A percentile compares a stretch with the other conserved stretches of the same genome.
Evolutionary conservation across 2,329 filamentous ascomycete species (phyloP).

Genomic region (Nigrospora sphaerica): DNA sequence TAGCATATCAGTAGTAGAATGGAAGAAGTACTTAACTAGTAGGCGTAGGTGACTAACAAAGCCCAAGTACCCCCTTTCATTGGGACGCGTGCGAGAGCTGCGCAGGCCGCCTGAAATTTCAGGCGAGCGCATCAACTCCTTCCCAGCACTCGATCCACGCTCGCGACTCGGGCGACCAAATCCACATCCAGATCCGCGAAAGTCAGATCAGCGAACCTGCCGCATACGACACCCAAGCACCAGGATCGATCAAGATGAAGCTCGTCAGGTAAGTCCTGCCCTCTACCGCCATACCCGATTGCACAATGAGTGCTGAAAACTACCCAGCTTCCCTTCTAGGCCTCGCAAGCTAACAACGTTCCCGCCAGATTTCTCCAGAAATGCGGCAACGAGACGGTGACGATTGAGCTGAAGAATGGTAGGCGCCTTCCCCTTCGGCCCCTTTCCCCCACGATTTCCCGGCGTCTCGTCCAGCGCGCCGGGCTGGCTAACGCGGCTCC

Average conservation of each 20-base stretch:
- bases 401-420: conserved; percentile 98
- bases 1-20: too few relatives aligned
- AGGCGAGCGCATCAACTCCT: too few relatives aligned
- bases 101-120: too few relatives aligned
- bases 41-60: too few relatives aligned
- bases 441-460: neutral
- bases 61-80: too few relatives aligned
- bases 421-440: conserved; percentile 16
- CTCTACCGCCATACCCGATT: conserved; percentile 12
- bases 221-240: neutral
- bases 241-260: conserved; percentile 64
- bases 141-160: too few relatives aligned
- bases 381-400: conserved; percentile 97
- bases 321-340: conserved; percentile 27
- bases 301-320: conserved; percentile 38
- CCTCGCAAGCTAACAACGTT: conserved; percentile 21
- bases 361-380: conserved; percentile 90
- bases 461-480: neutral
- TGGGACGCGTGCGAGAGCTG: too few relatives aligned
- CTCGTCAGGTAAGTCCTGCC: conserved; percentile 72
- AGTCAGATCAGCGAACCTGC: neutral
- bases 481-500: neutral
- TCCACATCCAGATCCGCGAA: too few relatives aligned
- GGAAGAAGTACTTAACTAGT: too few relatives aligned
- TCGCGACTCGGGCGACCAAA: too few relatives aligned